Evolutionary conservation across 805 yeast genomes (phyloP), one percentile per base, ranked within the genome.

Genomic region (Yarrowia deformans): DNA sequence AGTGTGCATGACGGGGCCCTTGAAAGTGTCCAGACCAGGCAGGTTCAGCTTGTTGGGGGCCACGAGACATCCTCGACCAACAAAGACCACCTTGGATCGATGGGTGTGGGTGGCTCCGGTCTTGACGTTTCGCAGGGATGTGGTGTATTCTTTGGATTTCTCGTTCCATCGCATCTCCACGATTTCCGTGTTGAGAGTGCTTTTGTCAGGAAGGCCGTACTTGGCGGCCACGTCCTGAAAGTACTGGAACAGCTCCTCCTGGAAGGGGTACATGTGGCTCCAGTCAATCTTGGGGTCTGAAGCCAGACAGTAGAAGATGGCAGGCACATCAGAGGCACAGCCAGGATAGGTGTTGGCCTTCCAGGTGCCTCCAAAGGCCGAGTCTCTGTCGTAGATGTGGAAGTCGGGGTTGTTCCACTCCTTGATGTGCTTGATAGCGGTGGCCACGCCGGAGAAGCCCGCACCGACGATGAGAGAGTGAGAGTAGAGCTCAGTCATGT

Each of bases 401-500:
- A 69, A 70, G 60, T 70, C 70, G 43, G 70, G 68, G 49, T 68
- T 67, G 37, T 70, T 52, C 67, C 70, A 56, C 55, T 56, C 68
- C 54, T 45, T 60, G 40, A 66, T 61, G 54, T 61, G 70, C 49
- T 71, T 71, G 61, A 60, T 63, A 8, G 69, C 72, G 39, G 71
- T 46, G 37, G 72, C 72, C 34, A 71, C 52, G n/a, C 72, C 72
- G 9, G 70, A 68, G 23, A 71, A 71, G 34, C 72, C 72, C 37
- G 70, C 68, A 3, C 72, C 72, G 48, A 70, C 55, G 18, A 71
- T 70, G 29, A 70, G 67, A 45, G 54, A 34, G 43, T 60, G 67
- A 35, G 67, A 60, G 43, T 60, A 56, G 48, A 56, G 48, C 63
- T 56, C 63, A 29, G 63, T 40, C 63, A 56, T 56, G 39, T 14